phyloP scores from a whole-genome alignment of 2,329 filamentous ascomycete genomes.

The Fusarium agapanthi region DNA sequence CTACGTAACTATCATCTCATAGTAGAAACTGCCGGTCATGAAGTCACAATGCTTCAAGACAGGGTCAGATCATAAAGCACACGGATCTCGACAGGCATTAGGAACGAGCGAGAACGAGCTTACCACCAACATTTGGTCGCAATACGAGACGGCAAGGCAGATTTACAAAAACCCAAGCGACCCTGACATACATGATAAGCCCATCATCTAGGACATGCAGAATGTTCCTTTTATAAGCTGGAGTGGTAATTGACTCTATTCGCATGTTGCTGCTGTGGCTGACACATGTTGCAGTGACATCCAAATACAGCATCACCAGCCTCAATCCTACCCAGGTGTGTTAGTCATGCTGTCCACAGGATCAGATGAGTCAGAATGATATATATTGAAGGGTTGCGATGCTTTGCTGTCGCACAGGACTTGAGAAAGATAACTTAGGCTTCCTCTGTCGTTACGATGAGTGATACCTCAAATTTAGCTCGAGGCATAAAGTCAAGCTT shows the following conservation, averaged over 20 bases:
- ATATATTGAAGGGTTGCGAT: background rate
- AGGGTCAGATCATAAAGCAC: background rate
- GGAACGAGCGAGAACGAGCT: background rate
- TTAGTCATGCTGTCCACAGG: background rate
- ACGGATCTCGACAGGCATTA: background rate
- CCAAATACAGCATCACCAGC: constrained; percentile 6
- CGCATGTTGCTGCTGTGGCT: background rate
- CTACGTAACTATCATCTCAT: background rate
- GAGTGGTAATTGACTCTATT: background rate
- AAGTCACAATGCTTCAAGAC: background rate
- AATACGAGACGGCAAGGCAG: background rate
- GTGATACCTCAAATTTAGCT: background rate
- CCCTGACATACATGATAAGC: background rate
- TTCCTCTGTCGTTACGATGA: background rate
- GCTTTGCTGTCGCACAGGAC: background rate
- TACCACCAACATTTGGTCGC: background rate
- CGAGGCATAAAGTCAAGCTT: background rate
- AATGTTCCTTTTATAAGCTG: background rate
- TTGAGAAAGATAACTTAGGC: background rate
- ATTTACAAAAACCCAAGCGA: background rate
- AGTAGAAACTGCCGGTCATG: background rate
- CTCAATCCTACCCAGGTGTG: background rate
- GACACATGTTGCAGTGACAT: background rate
- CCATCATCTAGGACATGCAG: background rate
- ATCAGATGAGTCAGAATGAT: background rate